Conservation (phyloP, 768 basidiomycete genomes). For the Macrolepiota dolichaula region DNA sequence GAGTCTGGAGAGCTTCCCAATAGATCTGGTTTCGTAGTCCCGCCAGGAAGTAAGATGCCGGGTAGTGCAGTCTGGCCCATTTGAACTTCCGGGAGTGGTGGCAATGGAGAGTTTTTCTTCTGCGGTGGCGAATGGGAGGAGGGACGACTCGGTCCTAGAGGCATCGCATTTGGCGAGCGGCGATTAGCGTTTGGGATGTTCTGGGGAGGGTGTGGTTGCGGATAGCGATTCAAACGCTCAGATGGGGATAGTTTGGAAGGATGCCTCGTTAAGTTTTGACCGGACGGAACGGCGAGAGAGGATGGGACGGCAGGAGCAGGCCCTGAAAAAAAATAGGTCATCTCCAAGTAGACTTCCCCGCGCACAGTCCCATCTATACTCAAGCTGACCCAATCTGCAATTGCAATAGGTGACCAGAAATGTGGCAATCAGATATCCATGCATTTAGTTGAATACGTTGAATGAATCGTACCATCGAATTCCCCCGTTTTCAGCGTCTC, state of each 20-base stretch:
- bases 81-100: constrained; percentile 34
- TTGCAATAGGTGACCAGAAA: not conserved
- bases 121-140: constrained; percentile 13
- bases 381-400: constrained; percentile 32
- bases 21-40: constrained; percentile 30
- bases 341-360: constrained; percentile 88
- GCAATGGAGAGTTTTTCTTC: constrained; percentile 30
- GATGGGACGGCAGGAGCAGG: constrained; percentile 38
- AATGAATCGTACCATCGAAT: constrained; percentile 76
- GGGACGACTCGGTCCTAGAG: not conserved
- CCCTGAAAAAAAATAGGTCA: constrained; percentile 84
- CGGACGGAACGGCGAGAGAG: constrained; percentile 18
- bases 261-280: constrained; percentile 33
- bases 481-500: constrained; percentile 83
- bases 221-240: constrained; percentile 49
- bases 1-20: constrained; percentile 13
- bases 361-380: constrained; percentile 50
- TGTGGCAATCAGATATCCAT: not conserved
- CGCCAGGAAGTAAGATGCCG: constrained; percentile 5
- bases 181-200: constrained; percentile 15
- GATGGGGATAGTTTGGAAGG: constrained; percentile 51
- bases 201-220: constrained; percentile 17
- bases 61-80: not conserved
- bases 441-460: not conserved
- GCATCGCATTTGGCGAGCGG: constrained; percentile 5